Percentiles rank a stretch among this genome's conserved stretches.
These are phyloP conservation scores for Sistotremastrum niveocremeum DNA, from an alignment of 768 basidiomycete species.

Conservation along the genomic window DNA sequence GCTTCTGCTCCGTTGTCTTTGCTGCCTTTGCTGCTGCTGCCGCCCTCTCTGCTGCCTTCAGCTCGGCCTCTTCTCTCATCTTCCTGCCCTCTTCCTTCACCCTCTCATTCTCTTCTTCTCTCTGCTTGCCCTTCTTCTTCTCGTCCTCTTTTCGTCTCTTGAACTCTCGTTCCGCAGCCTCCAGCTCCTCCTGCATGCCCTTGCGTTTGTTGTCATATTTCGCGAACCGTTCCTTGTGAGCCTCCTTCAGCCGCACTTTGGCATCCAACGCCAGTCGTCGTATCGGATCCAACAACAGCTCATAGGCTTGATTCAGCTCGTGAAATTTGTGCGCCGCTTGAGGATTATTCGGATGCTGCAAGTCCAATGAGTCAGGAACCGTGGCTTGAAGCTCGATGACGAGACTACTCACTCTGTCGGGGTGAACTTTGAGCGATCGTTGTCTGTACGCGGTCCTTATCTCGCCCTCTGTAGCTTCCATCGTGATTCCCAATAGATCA, in stretches of 20 bases:
- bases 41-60: conserved; percentile 30
- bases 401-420: conserved; percentile 51
- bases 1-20: conserved; percentile 18
- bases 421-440: conserved; percentile 74
- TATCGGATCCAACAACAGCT: conserved; percentile 68
- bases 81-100: conserved; percentile 65
- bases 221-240: conserved; percentile 56
- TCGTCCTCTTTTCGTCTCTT: conserved; percentile 60
- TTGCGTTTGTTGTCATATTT: conserved; percentile 62
- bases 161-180: conserved; percentile 61
- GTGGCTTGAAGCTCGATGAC: conserved; percentile 5
- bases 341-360: conserved; percentile 66
- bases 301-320: conserved; percentile 69
- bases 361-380: conserved; percentile 4
- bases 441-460: conserved; percentile 71
- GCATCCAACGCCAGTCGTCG: conserved; percentile 70
- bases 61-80: conserved; percentile 54
- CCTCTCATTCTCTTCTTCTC: conserved; percentile 49
- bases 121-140: conserved; percentile 33
- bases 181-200: conserved; percentile 61
- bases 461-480: conserved; percentile 62
- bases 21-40: conserved; percentile 20
- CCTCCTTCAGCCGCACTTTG: conserved; percentile 56
- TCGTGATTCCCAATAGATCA: conserved; percentile 46
- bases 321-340: conserved; percentile 72